A percentile compares a stretch with the other conserved stretches of the same genome.
phyloP scores from a whole-genome alignment of 2,329 filamentous ascomycete genomes.

The Aspergillus pseudoterreus region DNA sequence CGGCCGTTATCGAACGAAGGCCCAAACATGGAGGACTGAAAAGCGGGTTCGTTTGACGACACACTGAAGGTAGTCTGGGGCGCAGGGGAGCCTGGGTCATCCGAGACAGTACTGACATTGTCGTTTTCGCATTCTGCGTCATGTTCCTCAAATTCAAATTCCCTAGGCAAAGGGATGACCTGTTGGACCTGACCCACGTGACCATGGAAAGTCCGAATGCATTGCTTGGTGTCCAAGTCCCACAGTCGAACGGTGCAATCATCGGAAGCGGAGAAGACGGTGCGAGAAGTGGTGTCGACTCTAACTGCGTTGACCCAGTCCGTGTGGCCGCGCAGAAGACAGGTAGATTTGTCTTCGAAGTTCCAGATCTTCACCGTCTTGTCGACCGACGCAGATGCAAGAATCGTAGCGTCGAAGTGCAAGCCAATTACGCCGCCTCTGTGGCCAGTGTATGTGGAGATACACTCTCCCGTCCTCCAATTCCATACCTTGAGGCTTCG shows the following conservation, averaged over 20 bases:
- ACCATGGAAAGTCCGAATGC: conserved; percentile 74
- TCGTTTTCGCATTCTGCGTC: conserved; percentile 56
- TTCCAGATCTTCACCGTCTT: conserved; percentile 90
- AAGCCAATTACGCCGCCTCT: conserved; percentile 78
- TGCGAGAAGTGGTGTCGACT: conserved; percentile 76
- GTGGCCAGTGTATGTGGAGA: conserved; percentile 77
- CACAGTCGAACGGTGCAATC: conserved; percentile 88
- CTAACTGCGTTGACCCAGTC: conserved; percentile 98
- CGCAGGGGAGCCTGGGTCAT: conserved; percentile 24
- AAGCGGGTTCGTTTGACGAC: conserved; percentile 18
- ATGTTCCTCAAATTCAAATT: conserved; percentile 83
- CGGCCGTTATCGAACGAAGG: conserved; percentile 62
- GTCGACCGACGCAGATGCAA: conserved; percentile 88
- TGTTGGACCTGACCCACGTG: conserved; percentile 96
- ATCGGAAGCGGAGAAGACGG: conserved; percentile 88
- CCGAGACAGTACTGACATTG: conserved; percentile 39
- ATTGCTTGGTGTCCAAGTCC: conserved; percentile 81
- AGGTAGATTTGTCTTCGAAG: conserved; percentile 77
- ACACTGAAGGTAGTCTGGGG: conserved; percentile 23
- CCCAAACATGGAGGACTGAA: conserved; percentile 56
- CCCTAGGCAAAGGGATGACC: conserved; percentile 74
- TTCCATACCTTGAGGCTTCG: conserved; percentile 92
- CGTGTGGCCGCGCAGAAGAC: conserved; percentile 73
- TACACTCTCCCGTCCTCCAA: conserved; percentile 83
- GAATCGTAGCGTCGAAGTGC: conserved; percentile 78